Percentiles rank a stretch among this genome's conserved stretches.
Conservation (phyloP, 2,329 filamentous ascomycete genomes). For the Herpotrichia juniperi region DNA sequence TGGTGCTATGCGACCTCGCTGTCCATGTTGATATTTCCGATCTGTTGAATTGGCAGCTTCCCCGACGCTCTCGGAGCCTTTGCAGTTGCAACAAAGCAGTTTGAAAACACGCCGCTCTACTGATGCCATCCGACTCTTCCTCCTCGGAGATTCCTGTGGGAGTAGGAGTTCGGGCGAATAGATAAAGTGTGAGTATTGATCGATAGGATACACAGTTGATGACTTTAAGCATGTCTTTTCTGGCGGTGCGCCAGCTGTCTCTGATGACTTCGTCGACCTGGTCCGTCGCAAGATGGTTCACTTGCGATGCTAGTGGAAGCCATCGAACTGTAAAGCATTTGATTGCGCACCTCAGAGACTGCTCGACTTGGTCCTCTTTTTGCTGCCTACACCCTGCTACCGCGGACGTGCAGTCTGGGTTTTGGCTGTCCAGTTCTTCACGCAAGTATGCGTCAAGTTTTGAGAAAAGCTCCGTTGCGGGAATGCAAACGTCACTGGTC, state of each 20-base stretch:
- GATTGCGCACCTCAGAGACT: conserved; percentile 7
- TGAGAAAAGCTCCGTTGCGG: not conserved
- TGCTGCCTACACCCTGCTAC: not conserved
- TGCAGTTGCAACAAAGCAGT: conserved; percentile 16
- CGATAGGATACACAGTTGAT: conserved; percentile 15
- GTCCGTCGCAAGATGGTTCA: not conserved
- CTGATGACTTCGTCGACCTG: conserved; percentile 6
- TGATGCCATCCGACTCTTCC: conserved; percentile 15
- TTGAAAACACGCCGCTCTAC: conserved; percentile 13
- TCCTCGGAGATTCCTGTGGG: conserved; percentile 13
- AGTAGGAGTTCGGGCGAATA: conserved; percentile 14
- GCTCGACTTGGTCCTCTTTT: conserved; percentile 2
- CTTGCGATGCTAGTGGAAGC: conserved; percentile 9
- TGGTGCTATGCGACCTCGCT: not conserved
- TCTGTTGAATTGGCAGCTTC: conserved; percentile 5
- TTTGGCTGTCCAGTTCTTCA: conserved; percentile 1
- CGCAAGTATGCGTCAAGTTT: conserved; percentile 6
- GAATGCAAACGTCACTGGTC: conserved; percentile 2
- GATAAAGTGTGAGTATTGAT: conserved; percentile 14
- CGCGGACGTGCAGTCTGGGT: not conserved
- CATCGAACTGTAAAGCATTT: conserved; percentile 5
- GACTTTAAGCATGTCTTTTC: conserved; percentile 17
- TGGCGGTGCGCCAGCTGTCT: conserved; percentile 12
- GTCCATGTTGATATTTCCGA: not conserved
- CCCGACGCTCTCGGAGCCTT: conserved; percentile 8